These are phyloP conservation scores for Pseudonectria foliicola DNA, from an alignment of 2,329 filamentous ascomycete genomes.

Conservation along the genomic window DNA sequence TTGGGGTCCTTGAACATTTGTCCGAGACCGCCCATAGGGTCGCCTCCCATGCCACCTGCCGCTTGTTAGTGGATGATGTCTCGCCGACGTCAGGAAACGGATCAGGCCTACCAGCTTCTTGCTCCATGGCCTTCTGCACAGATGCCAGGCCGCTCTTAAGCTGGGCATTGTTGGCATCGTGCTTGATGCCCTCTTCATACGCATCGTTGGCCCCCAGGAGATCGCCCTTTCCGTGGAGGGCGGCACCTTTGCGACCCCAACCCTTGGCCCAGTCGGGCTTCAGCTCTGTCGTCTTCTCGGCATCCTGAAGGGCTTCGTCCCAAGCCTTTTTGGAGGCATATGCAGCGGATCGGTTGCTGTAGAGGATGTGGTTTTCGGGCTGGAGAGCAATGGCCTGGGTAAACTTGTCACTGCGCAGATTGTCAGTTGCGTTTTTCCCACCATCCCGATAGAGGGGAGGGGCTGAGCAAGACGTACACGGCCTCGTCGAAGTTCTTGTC, in stretches of 20 bases:
- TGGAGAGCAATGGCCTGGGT: slow-evolving; percentile 86
- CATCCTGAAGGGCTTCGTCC: slow-evolving; percentile 77
- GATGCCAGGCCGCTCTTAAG: slow-evolving; percentile 81
- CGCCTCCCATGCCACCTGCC: slow-evolving; percentile 37
- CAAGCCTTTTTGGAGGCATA: slow-evolving; percentile 88
- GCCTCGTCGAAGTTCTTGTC: slow-evolving; percentile 96
- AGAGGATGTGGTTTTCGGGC: slow-evolving; percentile 88
- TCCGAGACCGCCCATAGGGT: slow-evolving; percentile 71
- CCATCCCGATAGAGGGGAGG: neutral
- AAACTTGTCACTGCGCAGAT: slow-evolving; percentile 70
- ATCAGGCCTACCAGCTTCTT: slow-evolving; percentile 28
- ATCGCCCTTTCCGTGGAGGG: slow-evolving; percentile 81
- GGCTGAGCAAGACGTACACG: slow-evolving; percentile 57
- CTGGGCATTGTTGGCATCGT: slow-evolving; percentile 85
- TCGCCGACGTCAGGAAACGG: neutral
- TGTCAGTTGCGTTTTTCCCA: slow-evolving; percentile 10
- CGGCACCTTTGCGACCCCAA: slow-evolving; percentile 88
- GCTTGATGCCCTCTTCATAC: slow-evolving; percentile 89
- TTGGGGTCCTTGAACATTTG: slow-evolving; percentile 93
- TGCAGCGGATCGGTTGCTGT: slow-evolving; percentile 88
- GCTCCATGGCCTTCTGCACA: slow-evolving; percentile 82
- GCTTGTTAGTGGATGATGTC: slow-evolving; percentile 3
- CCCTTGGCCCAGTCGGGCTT: slow-evolving; percentile 99
- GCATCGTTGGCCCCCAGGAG: slow-evolving; percentile 79
- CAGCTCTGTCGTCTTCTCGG: slow-evolving; percentile 85